phyloP scores from a whole-genome alignment of 331 rosid species.

The Saraca asoca region DNA sequence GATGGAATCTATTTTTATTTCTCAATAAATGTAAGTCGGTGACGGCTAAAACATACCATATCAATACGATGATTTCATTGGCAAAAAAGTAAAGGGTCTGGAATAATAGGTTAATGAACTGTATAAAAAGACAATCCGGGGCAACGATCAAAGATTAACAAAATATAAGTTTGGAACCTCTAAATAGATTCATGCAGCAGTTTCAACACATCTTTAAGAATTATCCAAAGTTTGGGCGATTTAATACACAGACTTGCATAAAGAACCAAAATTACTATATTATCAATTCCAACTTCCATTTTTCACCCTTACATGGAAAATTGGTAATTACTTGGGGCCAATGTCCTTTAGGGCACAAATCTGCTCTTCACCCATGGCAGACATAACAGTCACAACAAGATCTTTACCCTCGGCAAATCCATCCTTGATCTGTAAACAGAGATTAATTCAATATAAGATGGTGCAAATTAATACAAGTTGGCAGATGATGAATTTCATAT shows the following conservation, averaged over 20 bases:
- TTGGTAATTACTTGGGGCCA: slow-evolving; percentile 68
- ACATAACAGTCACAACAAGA: slow-evolving; percentile 86
- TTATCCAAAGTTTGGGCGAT: slow-evolving; percentile 32
- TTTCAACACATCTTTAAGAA: slow-evolving; percentile 44
- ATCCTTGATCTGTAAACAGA: slow-evolving; percentile 81
- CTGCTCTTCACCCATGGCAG: slow-evolving; percentile 99
- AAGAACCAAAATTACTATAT: slow-evolving; percentile 26
- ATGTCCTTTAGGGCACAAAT: slow-evolving; percentile 83
- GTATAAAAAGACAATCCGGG: slow-evolving; percentile 31
- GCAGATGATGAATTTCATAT: background rate
- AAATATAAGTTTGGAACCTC: slow-evolving; percentile 32
- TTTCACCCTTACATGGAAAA: slow-evolving; percentile 27
- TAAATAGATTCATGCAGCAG: slow-evolving; percentile 40
- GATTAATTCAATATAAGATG: slow-evolving; percentile 13
- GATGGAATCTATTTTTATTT: background rate
- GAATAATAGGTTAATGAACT: slow-evolving; percentile 24
- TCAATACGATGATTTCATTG: background rate
- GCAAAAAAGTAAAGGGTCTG: slow-evolving; percentile 10
- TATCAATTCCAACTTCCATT: slow-evolving; percentile 26
- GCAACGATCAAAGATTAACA: slow-evolving; percentile 23
- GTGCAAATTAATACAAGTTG: background rate
- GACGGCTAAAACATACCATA: too few relatives aligned
- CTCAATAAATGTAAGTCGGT: background rate
- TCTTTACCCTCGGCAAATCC: slow-evolving; percentile 88
- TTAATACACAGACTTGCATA: slow-evolving; percentile 38